Base-by-base conservation (phyloP, 2,329 filamentous ascomycete genomes). In the Hawksworthiomyces lignivorus region DNA sequence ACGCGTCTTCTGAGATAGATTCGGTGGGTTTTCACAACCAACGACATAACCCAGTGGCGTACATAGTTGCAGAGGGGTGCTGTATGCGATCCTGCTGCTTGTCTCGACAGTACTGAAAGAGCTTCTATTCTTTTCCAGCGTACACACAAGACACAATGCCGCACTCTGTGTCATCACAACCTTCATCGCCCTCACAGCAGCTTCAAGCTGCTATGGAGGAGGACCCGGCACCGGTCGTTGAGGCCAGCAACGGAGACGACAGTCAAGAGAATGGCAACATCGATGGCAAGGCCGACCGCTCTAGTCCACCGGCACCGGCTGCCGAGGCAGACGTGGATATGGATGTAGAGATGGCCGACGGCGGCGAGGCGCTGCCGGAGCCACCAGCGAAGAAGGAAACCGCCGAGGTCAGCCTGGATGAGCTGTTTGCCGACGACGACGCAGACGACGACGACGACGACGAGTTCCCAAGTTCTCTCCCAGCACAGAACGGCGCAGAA, bases 381-480 rank as follows among this genome's bases (percentile, higher is more conserved):
- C 31, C 22, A 5, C n/a, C 37, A 48, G 37, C 12, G 3, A 37
- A 43, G 34, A 36, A 32, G 12, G 33, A 27, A n/a, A 29, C 5
- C 15, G 63, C 68, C 19, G 66, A 72, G 30, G 61, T 69, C 33
- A 77, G 74, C 43, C 60, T 82, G 7, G 75, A 79, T 36, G 73
- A 80, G 5, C 50, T 82, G 10, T 81, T 81, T 42, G 69, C 63
- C 26, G 74, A 77, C 48, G 34, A 36, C 22, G 43, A 26, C 24
- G 24, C 8, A 8, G 18, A 21, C 15, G 65, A 66, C 15, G 75
- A 77, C 33, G 77, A 73, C 2, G 76, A 81, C 48, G 75, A 78
- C 1, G 77, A 82, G 47, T 79, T 80, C 37, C 69, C 73, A 7
- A 75, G 7, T 54, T 66, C 18, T 2, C 20, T 37, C 21, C 41